Conservation (phyloP, 176 grass and related monocot species). For the Carex pumila region DNA sequence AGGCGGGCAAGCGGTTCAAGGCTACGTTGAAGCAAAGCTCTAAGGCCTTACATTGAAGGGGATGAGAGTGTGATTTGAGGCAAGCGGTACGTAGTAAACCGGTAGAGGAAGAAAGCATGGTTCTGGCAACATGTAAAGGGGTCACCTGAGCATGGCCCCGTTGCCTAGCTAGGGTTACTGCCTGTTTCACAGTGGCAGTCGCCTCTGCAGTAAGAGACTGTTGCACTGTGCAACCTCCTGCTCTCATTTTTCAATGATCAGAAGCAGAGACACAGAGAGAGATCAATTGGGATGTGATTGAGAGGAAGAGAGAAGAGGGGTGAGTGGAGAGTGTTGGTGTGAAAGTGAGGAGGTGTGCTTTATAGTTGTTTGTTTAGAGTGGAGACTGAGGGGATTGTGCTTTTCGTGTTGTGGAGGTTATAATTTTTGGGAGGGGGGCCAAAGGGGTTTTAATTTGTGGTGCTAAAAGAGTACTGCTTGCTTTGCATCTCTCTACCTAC, state of each 20-base stretch:
- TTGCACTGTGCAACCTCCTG: slow-evolving; percentile 81
- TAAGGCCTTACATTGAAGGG: slow-evolving; percentile 91
- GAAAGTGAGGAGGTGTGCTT: slow-evolving; percentile 11
- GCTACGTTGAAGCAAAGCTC: slow-evolving; percentile 98
- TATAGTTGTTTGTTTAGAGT: slow-evolving; percentile 32
- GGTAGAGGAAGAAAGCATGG: slow-evolving; percentile 63
- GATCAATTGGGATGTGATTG: not conserved
- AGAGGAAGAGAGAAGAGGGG: not conserved
- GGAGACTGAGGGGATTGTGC: slow-evolving; percentile 46
- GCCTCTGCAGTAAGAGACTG: slow-evolving; percentile 69
- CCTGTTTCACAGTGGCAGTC: slow-evolving; percentile 70
- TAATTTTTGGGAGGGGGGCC: slow-evolving; percentile 12
- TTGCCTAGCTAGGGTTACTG: slow-evolving; percentile 55
- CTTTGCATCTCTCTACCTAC: slow-evolving; percentile 22
- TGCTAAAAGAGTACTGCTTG: slow-evolving; percentile 59
- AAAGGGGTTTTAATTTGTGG: slow-evolving; percentile 54
- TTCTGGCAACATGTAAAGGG: slow-evolving; percentile 87
- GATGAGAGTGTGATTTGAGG: slow-evolving; percentile 78
- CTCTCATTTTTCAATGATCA: slow-evolving; percentile 40
- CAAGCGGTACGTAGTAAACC: slow-evolving; percentile 65
- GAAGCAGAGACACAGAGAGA: not conserved
- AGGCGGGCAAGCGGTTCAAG: slow-evolving; percentile 74
- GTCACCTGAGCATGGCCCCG: slow-evolving; percentile 90
- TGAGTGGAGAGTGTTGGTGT: slow-evolving; percentile 30
- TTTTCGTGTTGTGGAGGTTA: slow-evolving; percentile 79